These are phyloP conservation scores for Penicillium sp. DNA, from an alignment of 2,329 filamentous ascomycete genomes.

Conservation along the genomic window DNA sequence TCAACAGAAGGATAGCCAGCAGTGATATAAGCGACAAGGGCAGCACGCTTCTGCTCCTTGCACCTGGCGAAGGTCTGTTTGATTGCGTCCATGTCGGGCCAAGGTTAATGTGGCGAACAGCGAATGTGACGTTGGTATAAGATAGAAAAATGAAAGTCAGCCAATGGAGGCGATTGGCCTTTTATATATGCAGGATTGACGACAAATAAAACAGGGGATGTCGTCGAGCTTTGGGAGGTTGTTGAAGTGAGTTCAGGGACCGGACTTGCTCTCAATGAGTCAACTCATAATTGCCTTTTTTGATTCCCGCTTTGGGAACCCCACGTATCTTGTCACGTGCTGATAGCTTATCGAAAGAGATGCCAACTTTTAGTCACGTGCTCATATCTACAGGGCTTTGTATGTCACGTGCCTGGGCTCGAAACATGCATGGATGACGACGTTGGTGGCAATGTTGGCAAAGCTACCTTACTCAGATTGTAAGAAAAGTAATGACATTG, in stretches of 20 bases:
- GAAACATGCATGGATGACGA: background rate
- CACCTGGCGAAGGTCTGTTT: slow-evolving; percentile 59
- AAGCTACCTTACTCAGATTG: too few relatives aligned
- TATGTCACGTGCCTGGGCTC: background rate
- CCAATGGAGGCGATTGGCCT: slow-evolving; percentile 10
- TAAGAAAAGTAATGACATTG: too few relatives aligned
- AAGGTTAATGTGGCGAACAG: slow-evolving; percentile 8
- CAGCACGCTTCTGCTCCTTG: slow-evolving; percentile 65
- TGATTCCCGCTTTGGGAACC: slow-evolving; percentile 10
- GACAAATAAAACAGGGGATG: background rate
- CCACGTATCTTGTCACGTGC: slow-evolving; percentile 19
- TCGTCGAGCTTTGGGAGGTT: background rate
- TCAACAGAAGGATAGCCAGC: slow-evolving; percentile 85
- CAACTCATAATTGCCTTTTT: slow-evolving; percentile 17
- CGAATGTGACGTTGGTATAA: background rate
- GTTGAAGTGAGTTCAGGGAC: background rate
- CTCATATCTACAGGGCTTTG: background rate
- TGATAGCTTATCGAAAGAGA: slow-evolving; percentile 16
- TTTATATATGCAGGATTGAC: background rate
- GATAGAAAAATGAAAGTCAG: background rate
- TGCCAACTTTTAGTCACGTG: background rate
- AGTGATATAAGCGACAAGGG: slow-evolving; percentile 94
- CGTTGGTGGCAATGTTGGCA: too few relatives aligned
- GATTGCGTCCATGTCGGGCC: slow-evolving; percentile 52
- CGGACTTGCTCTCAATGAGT: slow-evolving; percentile 10